Base-by-base conservation (phyloP, 495 filamentous ascomycete species). In the Astrocystis sublimbata region DNA sequence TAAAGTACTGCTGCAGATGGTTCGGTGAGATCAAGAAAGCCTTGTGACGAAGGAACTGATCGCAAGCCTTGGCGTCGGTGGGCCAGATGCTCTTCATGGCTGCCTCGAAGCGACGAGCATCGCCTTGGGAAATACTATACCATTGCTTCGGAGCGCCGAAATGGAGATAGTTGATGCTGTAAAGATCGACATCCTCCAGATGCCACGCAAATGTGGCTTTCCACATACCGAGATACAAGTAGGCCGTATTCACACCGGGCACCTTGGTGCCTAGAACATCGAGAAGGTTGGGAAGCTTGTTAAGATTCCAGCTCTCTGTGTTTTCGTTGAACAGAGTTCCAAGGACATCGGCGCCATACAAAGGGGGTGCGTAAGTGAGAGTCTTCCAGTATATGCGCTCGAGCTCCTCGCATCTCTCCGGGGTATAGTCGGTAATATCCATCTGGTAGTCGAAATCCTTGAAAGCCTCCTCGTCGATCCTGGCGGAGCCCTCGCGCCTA, bases 151-250 rank as follows among this genome's bases (percentile, higher is more conserved):
- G 94, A 10, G 94, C 94, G 43, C 94, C 94, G 72, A 98, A 98
- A 71, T 98, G 94, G 62, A 98, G 92, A 73, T 97, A 98, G 78
- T 98, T 98, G 81, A 98, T 98, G 76, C 93, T 97, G 83, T 98
- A 98, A 2, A 98, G 85, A 77, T 98, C 94, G 56, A 98, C 92
- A 77, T 98, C 94, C 70, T 98, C 94, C 40, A 98, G 78, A 84
- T 98, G 94, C 94, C 94, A 98, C 9, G 94, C 93, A 71, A 98
- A 98, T 2, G 94, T 97, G 19, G 94, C 94, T 70, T 97, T 98
- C 94, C 94, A 98, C 96, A 98, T 98, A 19, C 94, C 94, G 43
- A 98, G 80, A 64, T 98, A 98, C 10, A 98, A 82, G 73, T 98
- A 98, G n/a, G 94, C 93, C 4, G 96, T 98, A 70, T 98, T 98